Evolutionary conservation across 2,329 filamentous ascomycete genomes (phyloP).

Genomic region (Xylaria sp.): DNA sequence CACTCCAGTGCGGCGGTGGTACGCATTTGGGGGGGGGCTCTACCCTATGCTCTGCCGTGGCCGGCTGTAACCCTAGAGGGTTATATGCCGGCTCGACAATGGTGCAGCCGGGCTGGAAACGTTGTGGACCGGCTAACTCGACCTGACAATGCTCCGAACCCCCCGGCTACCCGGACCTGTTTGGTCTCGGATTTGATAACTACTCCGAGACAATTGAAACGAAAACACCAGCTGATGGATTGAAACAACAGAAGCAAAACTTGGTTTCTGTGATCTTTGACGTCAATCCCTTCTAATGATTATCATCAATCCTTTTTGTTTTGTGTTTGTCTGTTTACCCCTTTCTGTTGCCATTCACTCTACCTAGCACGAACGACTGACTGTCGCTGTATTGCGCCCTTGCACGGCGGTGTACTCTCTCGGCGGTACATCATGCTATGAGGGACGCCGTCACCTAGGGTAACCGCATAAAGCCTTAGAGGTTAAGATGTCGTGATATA

Average conservation of each 20-base stretch:
- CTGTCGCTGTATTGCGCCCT: too few species aligned
- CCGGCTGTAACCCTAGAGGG: not conserved
- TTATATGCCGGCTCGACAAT: not conserved
- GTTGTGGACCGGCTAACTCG: not conserved
- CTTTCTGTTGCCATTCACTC: too few species aligned
- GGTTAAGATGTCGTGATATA: not conserved
- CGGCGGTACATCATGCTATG: too few species aligned
- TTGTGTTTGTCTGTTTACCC: too few species aligned
- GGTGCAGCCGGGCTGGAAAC: not conserved
- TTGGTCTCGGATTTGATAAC: not conserved
- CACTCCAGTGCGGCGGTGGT: too few species aligned
- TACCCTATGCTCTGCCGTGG: not conserved
- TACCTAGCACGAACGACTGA: too few species aligned
- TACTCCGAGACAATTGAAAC: not conserved
- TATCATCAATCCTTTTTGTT: too few species aligned
- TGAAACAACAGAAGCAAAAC: not conserved
- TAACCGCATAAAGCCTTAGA: too few species aligned
- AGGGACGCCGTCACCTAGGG: too few species aligned
- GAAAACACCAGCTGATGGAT: not conserved
- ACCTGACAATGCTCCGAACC: not conserved
- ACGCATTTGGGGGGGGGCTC: not conserved
- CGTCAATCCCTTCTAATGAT: not conserved
- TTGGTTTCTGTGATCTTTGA: not conserved
- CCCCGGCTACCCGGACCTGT: not conserved
- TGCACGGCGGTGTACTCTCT: too few species aligned